phyloP scores from a whole-genome alignment of 1,284 basidiomycete species.

The Sphaerobolus stellatus region DNA sequence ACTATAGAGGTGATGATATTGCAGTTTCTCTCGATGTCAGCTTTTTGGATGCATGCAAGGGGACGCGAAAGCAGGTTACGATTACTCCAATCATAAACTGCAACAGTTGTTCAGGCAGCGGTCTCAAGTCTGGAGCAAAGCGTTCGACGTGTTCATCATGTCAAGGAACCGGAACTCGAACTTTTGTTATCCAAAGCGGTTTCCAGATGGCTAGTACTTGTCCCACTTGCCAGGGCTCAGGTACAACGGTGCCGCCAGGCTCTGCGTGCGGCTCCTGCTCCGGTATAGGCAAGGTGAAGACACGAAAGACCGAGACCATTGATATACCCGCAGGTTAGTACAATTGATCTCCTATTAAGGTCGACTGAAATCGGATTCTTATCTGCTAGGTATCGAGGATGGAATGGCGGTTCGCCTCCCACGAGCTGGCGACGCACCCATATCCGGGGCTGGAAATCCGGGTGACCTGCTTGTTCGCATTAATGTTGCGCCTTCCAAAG shows the following conservation, averaged over 20 bases:
- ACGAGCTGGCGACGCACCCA: conserved; percentile 82
- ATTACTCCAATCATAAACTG: conserved; percentile 86
- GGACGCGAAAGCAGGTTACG: conserved; percentile 75
- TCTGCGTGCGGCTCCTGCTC: conserved; percentile 81
- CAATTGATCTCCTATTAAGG: conserved; percentile 4
- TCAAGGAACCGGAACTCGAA: conserved; percentile 84
- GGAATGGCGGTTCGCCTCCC: conserved; percentile 92
- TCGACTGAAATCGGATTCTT: conserved; percentile 17
- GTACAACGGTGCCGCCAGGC: conserved; percentile 76
- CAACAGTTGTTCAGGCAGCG: conserved; percentile 80
- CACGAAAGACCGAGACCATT: conserved; percentile 77
- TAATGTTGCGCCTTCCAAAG: conserved; percentile 78
- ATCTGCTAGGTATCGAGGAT: conserved; percentile 95
- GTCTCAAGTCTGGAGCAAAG: conserved; percentile 86
- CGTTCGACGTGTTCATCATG: conserved; percentile 80
- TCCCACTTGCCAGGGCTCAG: conserved; percentile 80
- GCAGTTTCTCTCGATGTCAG: conserved; percentile 76
- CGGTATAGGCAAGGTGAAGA: conserved; percentile 87
- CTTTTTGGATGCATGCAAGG: conserved; percentile 95
- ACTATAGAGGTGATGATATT: conserved; percentile 78
- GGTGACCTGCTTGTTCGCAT: conserved; percentile 92
- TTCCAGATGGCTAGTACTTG: conserved; percentile 99
- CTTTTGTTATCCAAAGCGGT: conserved; percentile 90
- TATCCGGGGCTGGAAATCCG: conserved; percentile 70
- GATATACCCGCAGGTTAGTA: conserved; percentile 81